Base-by-base conservation (phyloP, 2,329 filamentous ascomycete genomes). In the Paracorniculantispora psalliotae region DNA sequence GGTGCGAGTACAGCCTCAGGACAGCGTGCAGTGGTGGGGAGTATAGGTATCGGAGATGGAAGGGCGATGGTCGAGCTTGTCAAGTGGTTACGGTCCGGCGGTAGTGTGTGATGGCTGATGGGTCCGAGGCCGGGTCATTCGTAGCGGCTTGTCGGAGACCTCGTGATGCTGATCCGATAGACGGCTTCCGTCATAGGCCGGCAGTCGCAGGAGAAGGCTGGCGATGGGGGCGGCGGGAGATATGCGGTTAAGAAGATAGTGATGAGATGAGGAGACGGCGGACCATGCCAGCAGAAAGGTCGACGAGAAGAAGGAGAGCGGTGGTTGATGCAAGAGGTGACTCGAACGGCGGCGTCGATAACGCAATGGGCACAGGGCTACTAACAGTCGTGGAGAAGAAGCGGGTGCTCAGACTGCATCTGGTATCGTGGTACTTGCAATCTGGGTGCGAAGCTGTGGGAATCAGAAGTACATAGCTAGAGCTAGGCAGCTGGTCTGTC, bases 101-200 rank as follows among this genome's bases (percentile, higher is more conserved):
- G 21, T n/a, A 30, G 28, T 25, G 21, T 35, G 48, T 46, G 28
- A 28, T 58, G 37, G 48, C n/a, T 8, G 57, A 54, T 59, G 57
- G 52, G 46, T 60, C 59, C 52, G 59, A 60, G 59, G 44, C 46
- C 59, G 52, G 58, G 59, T 60, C 44, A 60, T 55, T 60, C 37
- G 59, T 53, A 52, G 52, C 46, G 44, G 59, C 43, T 46, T 3
- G 37, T 53, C 51, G 35, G 39, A 37, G 59, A 39, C 59, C 59
- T 60, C 59, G 59, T 60, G 59, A 60, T 60, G 59, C 37, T 51
- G 51, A 49, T 55, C 37, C 28, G 52, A 39, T 33, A 46, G 44
- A 35, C 41, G 47, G 37, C 46, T 43, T 56, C 56, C 52, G 59
- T 60, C 52, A 60, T 57, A 51, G 52, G 57, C 43, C 28, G 47